Base-by-base conservation (phyloP, 306 rosid species). In the Mucuna pruriens region DNA sequence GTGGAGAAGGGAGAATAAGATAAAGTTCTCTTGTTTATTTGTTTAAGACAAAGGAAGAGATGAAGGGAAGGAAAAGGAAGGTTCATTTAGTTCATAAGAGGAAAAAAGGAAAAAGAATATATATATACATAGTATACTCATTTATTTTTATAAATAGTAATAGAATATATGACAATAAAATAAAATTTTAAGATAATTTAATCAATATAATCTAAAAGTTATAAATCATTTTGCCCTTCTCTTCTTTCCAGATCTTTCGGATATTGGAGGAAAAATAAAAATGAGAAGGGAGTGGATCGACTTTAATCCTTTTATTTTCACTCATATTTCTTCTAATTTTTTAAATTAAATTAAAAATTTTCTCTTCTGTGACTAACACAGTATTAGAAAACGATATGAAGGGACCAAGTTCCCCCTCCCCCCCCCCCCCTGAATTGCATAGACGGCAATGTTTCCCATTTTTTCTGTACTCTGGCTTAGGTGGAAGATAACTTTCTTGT, bases 321-420 rank as follows among this genome's bases (percentile, higher is more conserved):
- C n/a, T n/a, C n/a, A n/a, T n/a, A n/a, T n/a, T n/a, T 29, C 31
- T 3, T 29, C 31, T 29, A 29, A 29, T 29, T 29, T 29, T 29
- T 29, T 29, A 29, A 29, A 29, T 29, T 29, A 29, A 29, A 29
- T 29, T 29, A 29, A 29, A 29, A 29, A 29, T 29, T 29, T 29
- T 1, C 3, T 29, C 3, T 29, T 29, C 31, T 2, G 1, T 42
- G 11, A 42, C 4, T 13, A 45, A 45, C 51, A 45, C 15, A 45
- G n/a, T 45, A 22, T n/a, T n/a, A 51, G 84, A 71, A 60, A 60
- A 23, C 44, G 63, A 70, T 61, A 58, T 79, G 17, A 45, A 44
- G 4, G 46, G 63, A 68, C 63, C 77, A 13, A 26, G 4, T 19
- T 42, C 25, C 33, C 11, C 11, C 15, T 29, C 11, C 11, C 15